Base-by-base conservation (phyloP, 164 flowering plant species). In the Echeveria elegans region DNA sequence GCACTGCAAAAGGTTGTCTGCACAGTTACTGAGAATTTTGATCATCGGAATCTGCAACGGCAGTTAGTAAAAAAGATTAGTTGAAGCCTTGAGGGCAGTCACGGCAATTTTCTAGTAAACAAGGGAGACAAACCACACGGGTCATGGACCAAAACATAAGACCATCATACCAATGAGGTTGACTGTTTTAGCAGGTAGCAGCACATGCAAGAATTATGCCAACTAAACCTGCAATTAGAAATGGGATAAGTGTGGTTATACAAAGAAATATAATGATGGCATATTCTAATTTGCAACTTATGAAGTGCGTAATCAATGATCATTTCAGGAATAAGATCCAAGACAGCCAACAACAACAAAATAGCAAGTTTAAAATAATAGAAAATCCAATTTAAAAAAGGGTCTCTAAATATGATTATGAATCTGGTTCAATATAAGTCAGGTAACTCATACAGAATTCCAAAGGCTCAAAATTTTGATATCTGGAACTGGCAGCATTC, bases 11-110 rank as follows among this genome's bases (percentile, higher is more conserved):
- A 87, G 80, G 72, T 91, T 94, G 37, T 71, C 76, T 26, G 74
- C 79, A 80, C 98, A 94, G 73, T 93, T 90, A 65, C 79, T 77
- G 19, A 93, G 96, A 65, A 90, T 72, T 65, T 85, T n/a, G 81
- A 56, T 73, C 76, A 56, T 88, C 94, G 65, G 59, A 74, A 70
- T 93, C 96, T 90, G 81, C 60, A 65, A 79, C 38, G 4, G 67
- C 69, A 50, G 14, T n/a, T 29, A 18, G 62, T 0, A 45, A 18
- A 43, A 16, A 43, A 15, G 16, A 15, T 18, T 43, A 23, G 10
- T 43, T 28, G 37, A 60, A 67, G 30, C 23, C 63, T 56, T 26
- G 1, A 16, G 6, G 41, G n/a, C 19, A 19, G 12, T 3, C 26
- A 11, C 32, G n/a, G n/a, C n/a, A n/a, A n/a, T n/a, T n/a, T n/a